Evolutionary conservation across 352 stramenopile genomes (phyloP).

Genomic region (Phytophthora fragariae): DNA sequence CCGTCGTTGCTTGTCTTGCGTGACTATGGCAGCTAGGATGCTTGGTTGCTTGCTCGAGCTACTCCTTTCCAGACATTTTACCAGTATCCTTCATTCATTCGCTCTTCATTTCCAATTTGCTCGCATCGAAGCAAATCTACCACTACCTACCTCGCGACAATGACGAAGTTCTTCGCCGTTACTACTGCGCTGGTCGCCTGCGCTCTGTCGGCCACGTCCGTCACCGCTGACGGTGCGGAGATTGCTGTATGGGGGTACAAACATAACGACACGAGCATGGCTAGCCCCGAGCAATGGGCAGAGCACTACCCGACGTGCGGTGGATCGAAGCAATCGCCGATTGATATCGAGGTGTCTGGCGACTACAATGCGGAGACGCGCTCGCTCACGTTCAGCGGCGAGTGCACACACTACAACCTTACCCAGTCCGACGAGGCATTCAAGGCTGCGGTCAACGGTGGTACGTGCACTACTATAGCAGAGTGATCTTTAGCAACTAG

Average conservation of each 20-base stretch:
- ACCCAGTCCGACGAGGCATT: conserved; percentile 30
- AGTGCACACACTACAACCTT: conserved; percentile 32
- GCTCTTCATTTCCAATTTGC: conserved; percentile 31
- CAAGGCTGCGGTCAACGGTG: conserved; percentile 28
- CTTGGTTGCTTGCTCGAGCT: conserved; percentile 17
- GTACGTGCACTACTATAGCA: conserved; percentile 4
- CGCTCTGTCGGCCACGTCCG: background rate
- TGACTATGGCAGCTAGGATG: background rate
- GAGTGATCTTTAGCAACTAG: too few species aligned
- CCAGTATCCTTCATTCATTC: conserved; percentile 7
- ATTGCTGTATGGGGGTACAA: conserved; percentile 23
- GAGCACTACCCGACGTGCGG: conserved; percentile 31
- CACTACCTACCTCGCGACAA: conserved; percentile 1
- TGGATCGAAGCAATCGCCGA: conserved; percentile 35
- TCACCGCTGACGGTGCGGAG: conserved; percentile 1
- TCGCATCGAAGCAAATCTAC: conserved; percentile 18
- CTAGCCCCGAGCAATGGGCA: conserved; percentile 18
- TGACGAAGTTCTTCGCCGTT: conserved; percentile 26
- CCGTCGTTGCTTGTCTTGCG: conserved; percentile 12
- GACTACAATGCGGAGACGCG: conserved; percentile 8
- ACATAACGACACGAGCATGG: conserved; percentile 10
- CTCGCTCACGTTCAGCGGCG: conserved; percentile 31
- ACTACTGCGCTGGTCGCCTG: conserved; percentile 17
- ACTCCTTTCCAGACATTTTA: background rate
- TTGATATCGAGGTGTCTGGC: conserved; percentile 27